Base-by-base conservation (phyloP, 495 filamentous ascomycete genomes). In the Penicillium roqueforti region DNA sequence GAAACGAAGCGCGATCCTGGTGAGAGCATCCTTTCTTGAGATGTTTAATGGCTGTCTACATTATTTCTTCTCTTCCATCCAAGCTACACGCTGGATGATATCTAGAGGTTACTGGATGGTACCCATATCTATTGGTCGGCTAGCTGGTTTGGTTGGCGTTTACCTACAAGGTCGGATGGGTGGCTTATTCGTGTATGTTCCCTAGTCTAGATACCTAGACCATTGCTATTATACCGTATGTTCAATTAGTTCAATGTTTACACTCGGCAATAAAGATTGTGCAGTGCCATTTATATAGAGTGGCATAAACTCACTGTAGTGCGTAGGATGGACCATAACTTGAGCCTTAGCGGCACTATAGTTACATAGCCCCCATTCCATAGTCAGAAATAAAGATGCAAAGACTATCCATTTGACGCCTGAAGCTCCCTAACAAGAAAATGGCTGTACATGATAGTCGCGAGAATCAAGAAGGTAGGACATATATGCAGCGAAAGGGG, bases 1-100 rank as follows among this genome's bases (percentile, higher is more conserved):
- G 74, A 76, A 46, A 74, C 71, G 6, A 76, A 76, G 58, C 53
- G 57, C 2, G 68, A 69, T 54, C 37, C 45, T 11, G 68, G 63
- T 10, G 61, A 62, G 32, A 61, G 62, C 18, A 51, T 76, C 26
- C 69, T 73, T 59, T 56, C 39, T 38, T 64, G 37, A 65, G 63
- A 14, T 67, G 47, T 18, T 23, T 16, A 13, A 1, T 40, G 23
- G 52, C 38, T 32, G 10, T 13, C 10, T 56, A 26, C 38, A 46
- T 41, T 7, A 16, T 20, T 45, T 25, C 46, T 29, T 40, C 39
- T 50, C 40, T 47, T 38, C 11, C 20, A 18, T 50, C 11, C 22
- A 16, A 26, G 31, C 19, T 25, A 34, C 6, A 16, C 38, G 47
- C 49, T 40, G 14, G 31, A 40, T 22, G 3, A 13, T 34, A 23